Conservation (phyloP, 1,284 basidiomycete species). For the Ceratobasidium sp. region DNA sequence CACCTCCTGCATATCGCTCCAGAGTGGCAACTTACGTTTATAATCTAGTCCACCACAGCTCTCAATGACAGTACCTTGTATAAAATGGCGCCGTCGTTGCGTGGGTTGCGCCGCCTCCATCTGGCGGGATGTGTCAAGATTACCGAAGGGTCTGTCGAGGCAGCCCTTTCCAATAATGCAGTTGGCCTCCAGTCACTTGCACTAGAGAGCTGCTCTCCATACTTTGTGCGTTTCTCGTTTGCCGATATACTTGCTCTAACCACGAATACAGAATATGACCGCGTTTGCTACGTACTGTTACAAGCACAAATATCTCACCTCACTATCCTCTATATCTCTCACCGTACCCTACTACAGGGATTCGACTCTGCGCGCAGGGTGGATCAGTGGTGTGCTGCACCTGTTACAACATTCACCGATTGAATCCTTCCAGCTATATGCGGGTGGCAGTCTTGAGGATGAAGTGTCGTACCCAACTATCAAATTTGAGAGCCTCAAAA, state of each 20-base stretch:
- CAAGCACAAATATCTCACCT: background rate
- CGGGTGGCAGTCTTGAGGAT: conserved; percentile 21
- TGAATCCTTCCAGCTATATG: conserved; percentile 40
- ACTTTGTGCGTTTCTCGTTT: conserved; percentile 9
- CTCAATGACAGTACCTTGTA: background rate
- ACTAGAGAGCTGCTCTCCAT: conserved; percentile 26
- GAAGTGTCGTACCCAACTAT: conserved; percentile 2
- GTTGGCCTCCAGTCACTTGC: conserved; percentile 26
- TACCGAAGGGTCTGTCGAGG: conserved; percentile 18
- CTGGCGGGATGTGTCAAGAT: conserved; percentile 32
- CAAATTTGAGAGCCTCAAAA: background rate
- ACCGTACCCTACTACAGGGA: conserved; percentile 10
- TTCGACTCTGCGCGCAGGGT: conserved; percentile 1
- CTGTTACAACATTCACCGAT: conserved; percentile 19
- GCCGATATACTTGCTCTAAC: background rate
- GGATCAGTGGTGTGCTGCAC: background rate
- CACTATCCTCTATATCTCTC: conserved; percentile 25
- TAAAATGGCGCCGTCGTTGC: conserved; percentile 13
- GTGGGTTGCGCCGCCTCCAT: conserved; percentile 18
- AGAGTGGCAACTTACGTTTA: background rate
- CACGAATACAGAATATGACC: conserved; percentile 6
- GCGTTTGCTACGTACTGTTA: background rate
- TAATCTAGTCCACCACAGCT: conserved; percentile 8
- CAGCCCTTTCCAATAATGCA: background rate
- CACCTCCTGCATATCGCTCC: background rate